Base-by-base conservation (phyloP, 495 filamentous ascomycete genomes). In the Tuber umbilicatum region DNA sequence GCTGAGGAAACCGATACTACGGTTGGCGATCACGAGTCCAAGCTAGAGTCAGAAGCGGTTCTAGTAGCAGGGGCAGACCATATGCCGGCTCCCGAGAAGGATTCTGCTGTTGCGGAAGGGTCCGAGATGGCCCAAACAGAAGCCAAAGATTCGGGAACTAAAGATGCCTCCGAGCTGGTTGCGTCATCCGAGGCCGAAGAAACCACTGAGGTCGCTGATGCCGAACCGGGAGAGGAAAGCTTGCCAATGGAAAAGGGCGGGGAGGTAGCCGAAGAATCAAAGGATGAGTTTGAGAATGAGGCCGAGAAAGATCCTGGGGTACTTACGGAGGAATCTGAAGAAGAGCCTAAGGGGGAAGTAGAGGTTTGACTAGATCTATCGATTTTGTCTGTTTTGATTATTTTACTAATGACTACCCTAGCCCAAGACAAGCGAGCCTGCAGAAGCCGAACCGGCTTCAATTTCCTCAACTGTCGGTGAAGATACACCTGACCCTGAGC, bases 101-200 rank as follows among this genome's bases (percentile, higher is more conserved):
- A 38, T 42, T 73, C 55, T 2, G 14, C 39, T 38, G 38, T 60
- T 43, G 50, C 68, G 47, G 76, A 72, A 41, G 21, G 31, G 40
- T 41, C 39, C 14, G 38, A 38, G 40, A 27, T 43, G 39, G 5
- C 42, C 37, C 74, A 81, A 39, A 73, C 79, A 69, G 86, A 86
- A 79, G 84, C 85, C 76, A 64, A 3, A n/a, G 10, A 14, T 60
- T 31, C 83, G 73, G 86, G 85, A 84, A 82, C 85, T 55, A 47
- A 79, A 23, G 76, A 82, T 40, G 82, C 84, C 68, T 74, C 83
- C 70, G 84, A 84, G 76, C 84, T 86, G 74, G 84, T 12, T 60
- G 50, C 50, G 10, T 14, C 84, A 81, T 74, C 79, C 39, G 77
- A 79, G 37, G 70, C 78, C 16, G n/a, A 60, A n/a, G 43, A 42